Base-by-base conservation (phyloP, 2,329 filamentous ascomycete species). In the Trichothecium roseum region DNA sequence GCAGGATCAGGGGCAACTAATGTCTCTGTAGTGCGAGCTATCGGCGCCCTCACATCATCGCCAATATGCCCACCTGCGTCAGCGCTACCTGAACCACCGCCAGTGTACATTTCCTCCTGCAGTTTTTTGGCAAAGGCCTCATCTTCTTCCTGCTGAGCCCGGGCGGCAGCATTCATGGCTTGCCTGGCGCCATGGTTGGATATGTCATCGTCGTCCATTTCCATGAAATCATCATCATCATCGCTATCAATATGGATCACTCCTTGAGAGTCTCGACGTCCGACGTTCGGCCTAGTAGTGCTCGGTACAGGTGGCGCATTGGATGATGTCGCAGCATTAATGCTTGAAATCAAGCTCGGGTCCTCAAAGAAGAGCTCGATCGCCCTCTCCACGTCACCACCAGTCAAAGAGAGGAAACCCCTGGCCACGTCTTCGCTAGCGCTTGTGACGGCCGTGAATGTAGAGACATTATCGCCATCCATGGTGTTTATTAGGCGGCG, bases 281-380 rank as follows among this genome's bases (percentile, higher is more conserved):
- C 52, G 30, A 50, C 37, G 35, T 47, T 53, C 36, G 43, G 27
- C 37, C 24, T 45, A 38, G 37, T 43, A 40, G 43, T 46, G 32
- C 55, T 38, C 8, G 54, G 46, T 18, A 35, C 9, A 8, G 18
- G 59, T 42, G 28, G 59, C 45, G 10, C 61, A 52, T 20, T 56
- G 51, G 15, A 40, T 29, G 18, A 24, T 24, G 36, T 33, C 18
- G 37, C 37, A 26, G 56, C 54, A 27, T 55, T 55, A 6, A 60
- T 46, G 4, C 54, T 54, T 15, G 53, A 54, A n/a, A 56, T 53
- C 6, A 81, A 74, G 32, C 89, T 87, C 30, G 83, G 84, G 54
- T 83, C 91, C 52, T 93, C 86, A 57, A 86, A 96, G 63, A 79
- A 98, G 10, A 96, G 77, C 51, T 85, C 78, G 48, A 95, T 80